A percentile compares a stretch with the other conserved stretches of the same genome.
These are phyloP conservation scores for Plasmodium billcollinsi DNA, from an alignment of 169 alveolate genomes.

Conservation along the genomic window DNA sequence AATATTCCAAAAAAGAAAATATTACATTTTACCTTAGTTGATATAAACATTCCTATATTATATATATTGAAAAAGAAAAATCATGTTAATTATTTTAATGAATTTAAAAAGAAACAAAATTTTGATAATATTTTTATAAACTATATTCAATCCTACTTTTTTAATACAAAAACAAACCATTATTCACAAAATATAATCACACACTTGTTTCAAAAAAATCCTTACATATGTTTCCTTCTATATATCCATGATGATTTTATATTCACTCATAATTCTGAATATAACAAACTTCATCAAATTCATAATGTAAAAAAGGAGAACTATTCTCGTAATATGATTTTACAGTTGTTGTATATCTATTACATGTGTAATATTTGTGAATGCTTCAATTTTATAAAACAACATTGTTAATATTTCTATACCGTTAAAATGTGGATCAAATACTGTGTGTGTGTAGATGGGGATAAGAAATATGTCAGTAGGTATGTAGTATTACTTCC, in stretches of 20 bases:
- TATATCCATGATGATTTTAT: slow-evolving; percentile 55
- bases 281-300: slow-evolving; percentile 1
- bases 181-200: slow-evolving; percentile 24
- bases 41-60: slow-evolving; percentile 53
- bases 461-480: too few relatives aligned
- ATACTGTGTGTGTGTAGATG: too few relatives aligned
- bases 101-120: slow-evolving; percentile 42
- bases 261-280: slow-evolving; percentile 1
- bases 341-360: slow-evolving; percentile 43
- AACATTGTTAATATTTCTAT: background rate
- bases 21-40: slow-evolving; percentile 64
- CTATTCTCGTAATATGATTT: slow-evolving; percentile 14
- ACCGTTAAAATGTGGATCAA: too few relatives aligned
- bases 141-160: slow-evolving; percentile 43
- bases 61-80: slow-evolving; percentile 46
- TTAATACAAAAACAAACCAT: background rate
- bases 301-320: slow-evolving; percentile 14
- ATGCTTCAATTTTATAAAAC: background rate
- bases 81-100: slow-evolving; percentile 31
- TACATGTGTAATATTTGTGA: slow-evolving; percentile 55
- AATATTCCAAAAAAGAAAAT: slow-evolving; percentile 12
- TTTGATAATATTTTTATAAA: slow-evolving; percentile 61
- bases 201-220: slow-evolving; percentile 37
- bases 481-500: too few relatives aligned
- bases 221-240: slow-evolving; percentile 24